A percentile compares a stretch with the other conserved stretches of the same genome.
Conservation (phyloP, 305 asterid genomes). For the Fraxinus paxiana region DNA sequence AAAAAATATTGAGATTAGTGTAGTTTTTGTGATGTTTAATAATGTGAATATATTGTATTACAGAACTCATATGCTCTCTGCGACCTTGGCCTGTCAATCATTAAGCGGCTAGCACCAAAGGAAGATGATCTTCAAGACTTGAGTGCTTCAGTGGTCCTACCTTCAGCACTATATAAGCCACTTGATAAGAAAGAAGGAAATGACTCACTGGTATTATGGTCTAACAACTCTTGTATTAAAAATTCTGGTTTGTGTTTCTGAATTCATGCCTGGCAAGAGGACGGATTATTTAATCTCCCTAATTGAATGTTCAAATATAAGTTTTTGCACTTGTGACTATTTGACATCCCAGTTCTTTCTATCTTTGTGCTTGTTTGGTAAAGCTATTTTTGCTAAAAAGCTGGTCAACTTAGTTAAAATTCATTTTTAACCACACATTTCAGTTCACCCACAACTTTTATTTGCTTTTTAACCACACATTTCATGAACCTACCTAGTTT, state of each 20-base stretch:
- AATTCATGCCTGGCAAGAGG: slow-evolving; percentile 17
- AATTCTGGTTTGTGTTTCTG: slow-evolving; percentile 19
- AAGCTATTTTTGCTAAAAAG: neutral
- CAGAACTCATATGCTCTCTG: slow-evolving; percentile 82
- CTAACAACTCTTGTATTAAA: slow-evolving; percentile 20
- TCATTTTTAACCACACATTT: neutral
- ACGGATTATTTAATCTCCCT: neutral
- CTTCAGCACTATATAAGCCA: slow-evolving; percentile 57
- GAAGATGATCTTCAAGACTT: slow-evolving; percentile 54
- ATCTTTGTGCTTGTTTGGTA: neutral
- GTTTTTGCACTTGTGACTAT: slow-evolving; percentile 11
- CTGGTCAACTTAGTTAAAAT: neutral
- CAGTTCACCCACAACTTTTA: neutral
- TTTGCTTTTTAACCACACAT: neutral
- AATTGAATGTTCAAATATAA: slow-evolving; percentile 2
- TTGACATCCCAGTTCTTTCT: slow-evolving; percentile 6
- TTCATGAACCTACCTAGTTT: neutral
- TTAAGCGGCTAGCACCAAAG: slow-evolving; percentile 57
- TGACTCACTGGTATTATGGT: slow-evolving; percentile 52
- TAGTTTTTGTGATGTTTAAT: slow-evolving; percentile 27
- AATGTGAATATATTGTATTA: slow-evolving; percentile 24
- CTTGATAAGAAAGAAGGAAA: slow-evolving; percentile 59
- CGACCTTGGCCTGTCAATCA: slow-evolving; percentile 72
- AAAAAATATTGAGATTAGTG: slow-evolving; percentile 20
- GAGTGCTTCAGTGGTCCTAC: slow-evolving; percentile 52